Conservation (phyloP, 2,329 filamentous ascomycete genomes). For the Exophiala oligosperma region DNA sequence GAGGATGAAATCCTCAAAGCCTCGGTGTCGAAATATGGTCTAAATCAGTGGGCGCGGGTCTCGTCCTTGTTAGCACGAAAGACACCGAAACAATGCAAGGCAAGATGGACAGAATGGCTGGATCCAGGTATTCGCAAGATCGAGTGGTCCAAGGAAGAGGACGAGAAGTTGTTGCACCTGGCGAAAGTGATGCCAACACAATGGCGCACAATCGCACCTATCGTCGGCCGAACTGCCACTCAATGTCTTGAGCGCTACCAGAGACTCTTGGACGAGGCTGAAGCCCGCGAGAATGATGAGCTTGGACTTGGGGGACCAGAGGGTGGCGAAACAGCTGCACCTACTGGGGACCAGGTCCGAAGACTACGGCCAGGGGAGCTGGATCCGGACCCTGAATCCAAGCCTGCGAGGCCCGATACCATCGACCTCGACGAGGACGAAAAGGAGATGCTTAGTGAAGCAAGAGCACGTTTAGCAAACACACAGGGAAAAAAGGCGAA, state of each 20-base stretch:
- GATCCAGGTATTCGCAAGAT: constrained; percentile 98
- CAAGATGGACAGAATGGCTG: constrained; percentile 96
- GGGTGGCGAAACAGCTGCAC: constrained; percentile 82
- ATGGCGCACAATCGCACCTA: constrained; percentile 97
- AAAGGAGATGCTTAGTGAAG: constrained; percentile 99
- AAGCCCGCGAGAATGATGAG: constrained; percentile 78
- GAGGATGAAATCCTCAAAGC: constrained; percentile 97
- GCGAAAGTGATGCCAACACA: constrained; percentile 99
- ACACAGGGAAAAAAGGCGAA: constrained; percentile 99
- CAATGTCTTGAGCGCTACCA: constrained; percentile 97
- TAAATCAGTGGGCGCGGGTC: constrained; percentile 98
- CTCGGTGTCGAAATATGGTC: constrained; percentile 88
- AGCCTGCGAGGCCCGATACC: constrained; percentile 91
- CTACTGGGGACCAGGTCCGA: constrained; percentile 88
- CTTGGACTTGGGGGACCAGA: constrained; percentile 81
- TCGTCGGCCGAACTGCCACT: constrained; percentile 93
- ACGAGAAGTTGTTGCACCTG: constrained; percentile 93
- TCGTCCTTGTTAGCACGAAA: constrained; percentile 96
- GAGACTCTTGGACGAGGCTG: constrained; percentile 92
- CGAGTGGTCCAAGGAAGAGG: constrained; percentile 98
- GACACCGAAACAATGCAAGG: constrained; percentile 98
- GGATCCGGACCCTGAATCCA: constrained; percentile 95
- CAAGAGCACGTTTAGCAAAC: constrained; percentile 91
- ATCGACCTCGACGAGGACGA: constrained; percentile 98
- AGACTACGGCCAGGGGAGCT: constrained; percentile 84